Conservation (phyloP, 371 early-diverging fungal species). For the Actinomortierella wolfii region DNA sequence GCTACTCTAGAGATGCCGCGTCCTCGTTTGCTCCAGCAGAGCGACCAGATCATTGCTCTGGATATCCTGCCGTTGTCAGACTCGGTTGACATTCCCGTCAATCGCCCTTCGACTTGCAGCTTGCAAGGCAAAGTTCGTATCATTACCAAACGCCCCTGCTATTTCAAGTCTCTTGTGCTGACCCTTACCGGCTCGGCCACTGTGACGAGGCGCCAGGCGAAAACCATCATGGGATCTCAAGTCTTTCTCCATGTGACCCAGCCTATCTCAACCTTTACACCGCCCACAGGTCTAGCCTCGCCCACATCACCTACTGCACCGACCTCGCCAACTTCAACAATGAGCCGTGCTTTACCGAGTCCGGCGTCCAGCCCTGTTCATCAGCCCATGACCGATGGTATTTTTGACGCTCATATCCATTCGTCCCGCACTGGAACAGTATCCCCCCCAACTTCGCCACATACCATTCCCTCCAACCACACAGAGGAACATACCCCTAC, state of each 20-base stretch:
- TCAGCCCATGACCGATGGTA: not conserved
- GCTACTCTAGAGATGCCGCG: no score
- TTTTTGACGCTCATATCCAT: not conserved
- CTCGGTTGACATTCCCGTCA: conserved; percentile 21
- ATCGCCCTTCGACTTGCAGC: conserved; percentile 20
- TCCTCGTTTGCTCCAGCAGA: not conserved
- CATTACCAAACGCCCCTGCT: conserved; percentile 30
- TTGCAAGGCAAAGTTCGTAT: conserved; percentile 35
- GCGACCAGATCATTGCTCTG: conserved; percentile 29
- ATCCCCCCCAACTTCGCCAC: not conserved
- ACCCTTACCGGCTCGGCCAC: conserved; percentile 23
- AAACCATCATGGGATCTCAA: conserved; percentile 17
- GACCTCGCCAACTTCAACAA: not conserved
- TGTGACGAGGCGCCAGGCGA: conserved; percentile 13
- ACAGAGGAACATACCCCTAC: not conserved
- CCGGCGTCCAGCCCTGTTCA: not conserved
- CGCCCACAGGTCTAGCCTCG: conserved; percentile 34
- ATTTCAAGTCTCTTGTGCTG: conserved; percentile 29
- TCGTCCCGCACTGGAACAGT: not conserved
- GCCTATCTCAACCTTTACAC: conserved; percentile 22
- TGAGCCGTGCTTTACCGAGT: not conserved
- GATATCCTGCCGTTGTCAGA: conserved; percentile 25
- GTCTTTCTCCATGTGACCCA: conserved; percentile 17
- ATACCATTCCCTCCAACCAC: not conserved
- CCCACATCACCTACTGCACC: conserved; percentile 3